phyloP scores from a whole-genome alignment of 1,284 basidiomycete species.

The Anthracocystis walkeri region DNA sequence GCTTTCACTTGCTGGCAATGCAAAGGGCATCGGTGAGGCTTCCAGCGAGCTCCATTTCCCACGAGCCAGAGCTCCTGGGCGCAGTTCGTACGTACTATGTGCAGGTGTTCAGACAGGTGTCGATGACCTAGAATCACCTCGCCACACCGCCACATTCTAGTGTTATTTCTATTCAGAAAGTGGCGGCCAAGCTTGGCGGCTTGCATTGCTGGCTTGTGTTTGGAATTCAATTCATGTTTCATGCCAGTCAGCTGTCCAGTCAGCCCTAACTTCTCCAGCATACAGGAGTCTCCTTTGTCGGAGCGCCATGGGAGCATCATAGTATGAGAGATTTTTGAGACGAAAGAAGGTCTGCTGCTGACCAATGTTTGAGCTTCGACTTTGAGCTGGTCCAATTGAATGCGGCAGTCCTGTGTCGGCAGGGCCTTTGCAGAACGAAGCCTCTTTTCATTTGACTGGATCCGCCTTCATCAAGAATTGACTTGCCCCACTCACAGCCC shows the following conservation, averaged over 20 bases:
- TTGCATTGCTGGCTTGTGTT: background rate
- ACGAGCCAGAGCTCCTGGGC: background rate
- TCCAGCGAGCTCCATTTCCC: background rate
- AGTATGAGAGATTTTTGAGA: too few relatives aligned
- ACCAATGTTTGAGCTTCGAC: too few relatives aligned
- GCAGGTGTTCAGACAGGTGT: background rate
- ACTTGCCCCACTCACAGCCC: too few relatives aligned
- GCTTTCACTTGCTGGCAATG: background rate
- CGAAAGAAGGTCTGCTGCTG: too few relatives aligned
- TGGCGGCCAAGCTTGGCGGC: slow-evolving; percentile 1
- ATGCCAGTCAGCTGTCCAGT: slow-evolving; percentile 1
- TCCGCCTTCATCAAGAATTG: too few relatives aligned
- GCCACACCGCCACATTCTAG: background rate
- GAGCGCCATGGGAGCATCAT: too few relatives aligned
- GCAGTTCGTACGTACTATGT: background rate
- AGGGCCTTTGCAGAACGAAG: too few relatives aligned
- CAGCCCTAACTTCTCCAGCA: background rate
- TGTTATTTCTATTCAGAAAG: background rate
- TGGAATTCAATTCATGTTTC: slow-evolving; percentile 1
- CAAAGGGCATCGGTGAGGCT: background rate
- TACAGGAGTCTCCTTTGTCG: background rate
- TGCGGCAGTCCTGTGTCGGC: too few relatives aligned
- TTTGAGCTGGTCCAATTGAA: too few relatives aligned
- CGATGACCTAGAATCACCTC: background rate
- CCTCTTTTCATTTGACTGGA: too few relatives aligned